Percentiles rank a stretch among this genome's conserved stretches.
Conservation (phyloP, 768 basidiomycete genomes). For the Phylloporus rhodoxanthus region DNA sequence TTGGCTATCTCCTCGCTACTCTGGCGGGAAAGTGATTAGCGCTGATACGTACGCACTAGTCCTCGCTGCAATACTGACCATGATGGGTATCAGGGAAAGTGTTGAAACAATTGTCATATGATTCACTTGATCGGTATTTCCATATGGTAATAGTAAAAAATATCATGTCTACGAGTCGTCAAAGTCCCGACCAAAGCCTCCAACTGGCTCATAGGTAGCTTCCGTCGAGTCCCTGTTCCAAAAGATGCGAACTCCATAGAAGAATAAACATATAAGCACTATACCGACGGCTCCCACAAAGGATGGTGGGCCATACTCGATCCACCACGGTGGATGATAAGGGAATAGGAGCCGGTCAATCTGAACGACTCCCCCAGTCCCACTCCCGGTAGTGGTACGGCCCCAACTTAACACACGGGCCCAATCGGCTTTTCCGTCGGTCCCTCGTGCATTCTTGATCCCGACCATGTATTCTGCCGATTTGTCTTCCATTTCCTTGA, state of each 20-base stretch:
- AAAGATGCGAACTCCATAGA: slow-evolving; percentile 61
- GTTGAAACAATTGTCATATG: slow-evolving; percentile 23
- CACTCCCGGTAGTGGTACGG: slow-evolving; percentile 63
- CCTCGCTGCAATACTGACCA: slow-evolving; percentile 18
- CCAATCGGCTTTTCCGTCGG: slow-evolving; percentile 56
- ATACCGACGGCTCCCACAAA: slow-evolving; percentile 56
- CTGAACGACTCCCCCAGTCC: slow-evolving; percentile 82
- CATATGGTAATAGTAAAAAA: slow-evolving; percentile 13
- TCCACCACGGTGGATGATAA: slow-evolving; percentile 84
- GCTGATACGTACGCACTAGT: background rate
- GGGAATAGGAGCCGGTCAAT: slow-evolving; percentile 82
- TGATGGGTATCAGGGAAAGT: slow-evolving; percentile 15
- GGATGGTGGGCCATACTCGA: slow-evolving; percentile 65
- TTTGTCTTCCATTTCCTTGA: slow-evolving; percentile 49
- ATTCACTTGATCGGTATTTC: slow-evolving; percentile 9
- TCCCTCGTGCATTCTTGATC: slow-evolving; percentile 68
- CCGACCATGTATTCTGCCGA: slow-evolving; percentile 52
- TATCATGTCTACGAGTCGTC: slow-evolving; percentile 27
- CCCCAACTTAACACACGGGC: slow-evolving; percentile 68
- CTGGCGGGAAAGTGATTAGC: slow-evolving; percentile 15
- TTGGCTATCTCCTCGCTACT: slow-evolving; percentile 22
- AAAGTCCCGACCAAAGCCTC: slow-evolving; percentile 65
- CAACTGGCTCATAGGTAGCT: slow-evolving; percentile 86
- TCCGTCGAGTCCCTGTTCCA: slow-evolving; percentile 76
- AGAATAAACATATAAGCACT: slow-evolving; percentile 58